phyloP scores from a whole-genome alignment of 805 yeast species.

The Candida insectalens region DNA sequence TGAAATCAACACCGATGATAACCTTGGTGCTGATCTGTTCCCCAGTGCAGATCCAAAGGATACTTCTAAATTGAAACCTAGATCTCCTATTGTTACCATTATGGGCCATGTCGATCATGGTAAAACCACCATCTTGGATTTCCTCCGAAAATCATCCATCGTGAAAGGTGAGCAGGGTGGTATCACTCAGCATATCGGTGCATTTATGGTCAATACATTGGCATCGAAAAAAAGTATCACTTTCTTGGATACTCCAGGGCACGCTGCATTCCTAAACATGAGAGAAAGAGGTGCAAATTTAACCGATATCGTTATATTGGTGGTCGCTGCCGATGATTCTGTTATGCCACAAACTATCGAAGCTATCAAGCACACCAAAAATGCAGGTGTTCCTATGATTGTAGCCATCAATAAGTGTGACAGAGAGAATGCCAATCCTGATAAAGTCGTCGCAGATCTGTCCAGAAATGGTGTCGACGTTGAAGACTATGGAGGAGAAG shows the following conservation, averaged over 20 bases:
- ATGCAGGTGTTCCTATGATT: constrained; percentile 71
- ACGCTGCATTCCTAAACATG: constrained; percentile 93
- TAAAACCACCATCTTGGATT: constrained; percentile 87
- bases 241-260: constrained; percentile 95
- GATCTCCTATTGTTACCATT: constrained; percentile 93
- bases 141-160: constrained; percentile 73
- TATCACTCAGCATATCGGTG: constrained; percentile 96
- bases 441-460: constrained; percentile 69
- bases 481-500: constrained; percentile 93
- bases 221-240: constrained; percentile 68
- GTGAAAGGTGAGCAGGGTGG: constrained; percentile 90
- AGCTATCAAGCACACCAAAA: constrained; percentile 87
- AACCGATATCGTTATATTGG: constrained; percentile 86
- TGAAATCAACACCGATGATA: constrained; percentile 47
- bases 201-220: constrained; percentile 81
- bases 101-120: constrained; percentile 99
- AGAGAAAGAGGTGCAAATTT: constrained; percentile 92
- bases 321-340: constrained; percentile 95
- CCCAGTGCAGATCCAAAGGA: constrained; percentile 46
- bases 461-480: constrained; percentile 71
- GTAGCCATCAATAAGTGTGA: constrained; percentile 94
- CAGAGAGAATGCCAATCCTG: constrained; percentile 64
- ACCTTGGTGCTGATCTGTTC: constrained; percentile 49
- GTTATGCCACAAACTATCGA: constrained; percentile 97
- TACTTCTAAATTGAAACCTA: constrained; percentile 36